Base-by-base conservation (phyloP, 1,284 basidiomycete genomes). In the Butyriboletus pseudospeciosus region DNA sequence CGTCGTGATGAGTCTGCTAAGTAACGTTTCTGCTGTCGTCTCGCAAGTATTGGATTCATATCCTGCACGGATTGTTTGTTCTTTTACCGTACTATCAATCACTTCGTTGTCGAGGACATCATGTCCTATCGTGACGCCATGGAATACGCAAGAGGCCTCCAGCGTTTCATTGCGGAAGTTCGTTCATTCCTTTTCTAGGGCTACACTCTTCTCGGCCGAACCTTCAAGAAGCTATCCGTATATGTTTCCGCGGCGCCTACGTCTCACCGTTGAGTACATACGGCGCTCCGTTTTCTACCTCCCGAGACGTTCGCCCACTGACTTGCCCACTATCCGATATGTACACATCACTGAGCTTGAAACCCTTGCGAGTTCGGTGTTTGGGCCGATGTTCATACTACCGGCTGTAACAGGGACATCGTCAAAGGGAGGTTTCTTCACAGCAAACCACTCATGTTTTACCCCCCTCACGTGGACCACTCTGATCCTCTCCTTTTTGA, bases 81-180 rank as follows among this genome's bases (percentile, higher is more conserved):
- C 20, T 20, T 20, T 20, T 20, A 20, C 20, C 20, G 20, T 20
- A 20, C 20, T 20, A 20, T 20, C 20, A 20, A 20, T 20, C 20
- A 20, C 20, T 20, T 20, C 20, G 20, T 20, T 20, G 20, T 20
- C 20, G 20, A 20, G 20, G 20, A 43, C 20, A 36, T 35, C 25
- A 58, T 58, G 47, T 58, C 47, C 0, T 55, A 58, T 36, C 50
- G 36, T 7, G 46, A 58, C 8, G 44, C 55, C 7, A 38, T 58
- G 20, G 56, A 57, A 10, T 57, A 58, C 7, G 45, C 38, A 0
- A 0, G 40, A 2, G 56, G 46, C 0, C 56, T 57, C 0, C 44
- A 58, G 14, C 36, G 34, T 25, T 58, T 47, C 39, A 8, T 57
- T 1, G 23, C 23, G 2, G 56, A 57, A 8, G 47, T 58, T 0